Base-by-base conservation (phyloP, 257 asterid species). In the Henckelia pumila region DNA sequence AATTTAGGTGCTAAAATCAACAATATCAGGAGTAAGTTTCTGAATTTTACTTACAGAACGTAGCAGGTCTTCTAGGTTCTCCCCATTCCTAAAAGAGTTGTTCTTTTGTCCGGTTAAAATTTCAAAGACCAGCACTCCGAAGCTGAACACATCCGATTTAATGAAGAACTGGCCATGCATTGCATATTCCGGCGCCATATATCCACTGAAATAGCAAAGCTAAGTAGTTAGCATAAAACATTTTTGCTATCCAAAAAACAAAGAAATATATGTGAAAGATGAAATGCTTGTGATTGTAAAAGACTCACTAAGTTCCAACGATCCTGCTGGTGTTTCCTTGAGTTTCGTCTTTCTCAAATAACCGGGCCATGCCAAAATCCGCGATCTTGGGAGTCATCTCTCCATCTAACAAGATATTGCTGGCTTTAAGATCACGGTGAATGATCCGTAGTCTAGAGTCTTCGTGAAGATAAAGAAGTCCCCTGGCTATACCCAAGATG, bases 401-500 rank as follows among this genome's bases (percentile, higher is more conserved):
- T 8, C 16, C 40, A 28, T 78, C 82, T 61, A 74, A 29, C 26
- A 78, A 40, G 16, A 73, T 40, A 40, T 77, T 73, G 17, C 73
- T 73, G 6, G 73, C 73, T 73, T 77, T 77, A 25, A 72, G 81
- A 77, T 73, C 77, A 0, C 75, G 22, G 10, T 44, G 52, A 14
- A 44, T 44, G 5, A 78, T 70, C 52, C 56, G 63, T 13, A 71
- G 21, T 4, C 72, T 79, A 19, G 73, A 74, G 53, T 67, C 82
- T 57, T 78, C 79, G 3, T 74, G 79, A 22, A 78, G 74, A 35
- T 78, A 74, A 63, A 74, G 74, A 52, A 78, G 70, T 19, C 72
- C 82, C 20, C 49, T 64, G 2, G 72, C 74, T 30, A 70, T 62
- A 24, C 79, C 76, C 33, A 53, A 74, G 11, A 78, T 74, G 20